Conservation (phyloP, 805 yeast genomes). For the Sporopachydermia lactativora region DNA sequence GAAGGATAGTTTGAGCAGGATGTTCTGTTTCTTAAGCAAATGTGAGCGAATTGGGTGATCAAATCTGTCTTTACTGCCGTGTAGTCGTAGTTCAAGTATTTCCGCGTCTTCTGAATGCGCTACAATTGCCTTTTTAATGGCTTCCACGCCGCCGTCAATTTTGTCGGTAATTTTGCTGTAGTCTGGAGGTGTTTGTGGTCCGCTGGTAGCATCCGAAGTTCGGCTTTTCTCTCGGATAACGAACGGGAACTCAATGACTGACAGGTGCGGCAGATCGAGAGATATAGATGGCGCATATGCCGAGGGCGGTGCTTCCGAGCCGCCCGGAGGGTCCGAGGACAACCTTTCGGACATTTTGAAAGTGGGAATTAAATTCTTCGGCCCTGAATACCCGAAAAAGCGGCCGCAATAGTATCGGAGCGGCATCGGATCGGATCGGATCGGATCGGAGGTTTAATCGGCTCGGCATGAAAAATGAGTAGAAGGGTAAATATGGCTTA, state of each 20-base stretch:
- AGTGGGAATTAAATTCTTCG: no score
- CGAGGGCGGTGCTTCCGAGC: no score
- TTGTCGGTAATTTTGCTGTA: neutral
- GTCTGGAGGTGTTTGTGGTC: conserved; percentile 1
- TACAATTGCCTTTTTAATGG: neutral
- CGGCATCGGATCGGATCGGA: no score
- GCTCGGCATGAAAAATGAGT: no score
- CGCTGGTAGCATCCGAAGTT: no score
- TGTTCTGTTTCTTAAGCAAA: conserved; percentile 13
- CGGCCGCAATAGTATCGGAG: no score
- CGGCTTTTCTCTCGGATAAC: conserved; percentile 27
- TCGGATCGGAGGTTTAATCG: no score
- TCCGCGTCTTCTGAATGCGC: conserved; percentile 5
- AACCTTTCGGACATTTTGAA: no score
- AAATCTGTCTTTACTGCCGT: conserved; percentile 21
- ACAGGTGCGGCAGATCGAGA: conserved; percentile 58
- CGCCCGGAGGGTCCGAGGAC: no score
- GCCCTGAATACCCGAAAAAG: no score
- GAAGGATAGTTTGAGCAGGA: conserved; percentile 20
- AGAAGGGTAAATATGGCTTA: no score
- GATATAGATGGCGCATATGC: conserved; percentile 13
- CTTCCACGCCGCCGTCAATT: neutral
- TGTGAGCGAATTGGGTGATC: conserved; percentile 35
- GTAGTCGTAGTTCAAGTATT: conserved; percentile 21
- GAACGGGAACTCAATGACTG: conserved; percentile 70